phyloP scores from a whole-genome alignment of 2,329 filamentous ascomycete species.

The Penicillium sp. region DNA sequence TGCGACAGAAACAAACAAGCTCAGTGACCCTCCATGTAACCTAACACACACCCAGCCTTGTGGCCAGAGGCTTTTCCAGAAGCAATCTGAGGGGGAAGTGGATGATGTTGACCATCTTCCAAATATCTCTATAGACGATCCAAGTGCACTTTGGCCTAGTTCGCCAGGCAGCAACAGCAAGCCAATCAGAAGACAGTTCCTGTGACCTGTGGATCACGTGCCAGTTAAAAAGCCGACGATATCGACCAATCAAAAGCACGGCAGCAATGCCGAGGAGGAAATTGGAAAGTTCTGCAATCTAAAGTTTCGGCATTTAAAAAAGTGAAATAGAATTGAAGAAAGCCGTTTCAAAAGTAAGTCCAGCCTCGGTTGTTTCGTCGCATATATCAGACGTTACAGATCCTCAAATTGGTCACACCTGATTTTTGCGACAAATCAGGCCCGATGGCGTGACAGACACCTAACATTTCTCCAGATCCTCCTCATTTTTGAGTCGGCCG shows the following conservation, averaged over 20 bases:
- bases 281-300: neutral
- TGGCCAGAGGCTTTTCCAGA: no score
- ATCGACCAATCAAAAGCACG: slow-evolving; percentile 4
- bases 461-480: slow-evolving; percentile 11
- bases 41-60: no score
- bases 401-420: neutral
- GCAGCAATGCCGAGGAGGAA: neutral
- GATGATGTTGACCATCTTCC: no score
- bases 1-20: no score
- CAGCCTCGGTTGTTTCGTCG: neutral
- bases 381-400: neutral
- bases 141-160: neutral
- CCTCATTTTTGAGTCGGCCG: slow-evolving; percentile 15
- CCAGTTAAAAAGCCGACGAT: neutral
- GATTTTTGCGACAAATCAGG: slow-evolving; percentile 14
- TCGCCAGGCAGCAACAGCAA: fast-evolving
- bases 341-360: neutral
- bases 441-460: slow-evolving; percentile 23
- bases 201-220: slow-evolving; percentile 1
- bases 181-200: slow-evolving; percentile 9
- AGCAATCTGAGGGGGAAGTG: no score
- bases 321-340: neutral
- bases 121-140: no score
- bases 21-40: no score
- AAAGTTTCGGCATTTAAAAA: neutral